Conservation (phyloP, 176 grass and related monocot genomes). For the Musa schizocarpa region DNA sequence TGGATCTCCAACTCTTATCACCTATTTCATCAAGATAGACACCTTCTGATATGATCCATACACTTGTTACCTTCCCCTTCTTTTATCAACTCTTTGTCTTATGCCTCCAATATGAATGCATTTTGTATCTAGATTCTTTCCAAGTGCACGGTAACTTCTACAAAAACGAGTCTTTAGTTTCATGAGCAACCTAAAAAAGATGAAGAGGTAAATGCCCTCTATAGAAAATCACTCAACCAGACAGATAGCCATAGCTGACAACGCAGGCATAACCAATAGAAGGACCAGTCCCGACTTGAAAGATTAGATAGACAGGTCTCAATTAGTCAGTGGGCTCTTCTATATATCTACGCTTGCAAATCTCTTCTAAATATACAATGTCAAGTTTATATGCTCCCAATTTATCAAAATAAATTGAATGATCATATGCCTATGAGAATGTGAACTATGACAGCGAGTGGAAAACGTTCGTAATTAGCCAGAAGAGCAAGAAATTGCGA, state of each 20-base stretch:
- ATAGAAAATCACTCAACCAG: not conserved
- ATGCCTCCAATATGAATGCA: too few relatives aligned
- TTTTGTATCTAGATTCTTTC: too few relatives aligned
- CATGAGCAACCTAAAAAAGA: too few relatives aligned
- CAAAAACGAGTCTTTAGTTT: too few relatives aligned
- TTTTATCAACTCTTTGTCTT: not conserved
- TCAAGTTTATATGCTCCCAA: not conserved
- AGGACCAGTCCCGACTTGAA: not conserved
- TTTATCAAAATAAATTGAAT: not conserved
- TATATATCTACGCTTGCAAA: not conserved
- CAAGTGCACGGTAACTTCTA: too few relatives aligned
- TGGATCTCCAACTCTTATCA: too few relatives aligned
- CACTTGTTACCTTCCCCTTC: not conserved
- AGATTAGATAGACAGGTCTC: not conserved
- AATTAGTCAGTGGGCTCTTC: not conserved
- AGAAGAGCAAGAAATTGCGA: not conserved
- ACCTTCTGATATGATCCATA: too few relatives aligned
- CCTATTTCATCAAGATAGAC: too few relatives aligned
- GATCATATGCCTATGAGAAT: not conserved
- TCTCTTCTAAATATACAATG: not conserved
- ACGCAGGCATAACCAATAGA: not conserved
- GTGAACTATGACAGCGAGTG: not conserved
- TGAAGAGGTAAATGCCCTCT: not conserved
- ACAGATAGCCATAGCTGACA: not conserved
- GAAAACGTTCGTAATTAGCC: not conserved